Conservation (phyloP, 495 filamentous ascomycete genomes). For the Chaetomidium leptoderma region DNA sequence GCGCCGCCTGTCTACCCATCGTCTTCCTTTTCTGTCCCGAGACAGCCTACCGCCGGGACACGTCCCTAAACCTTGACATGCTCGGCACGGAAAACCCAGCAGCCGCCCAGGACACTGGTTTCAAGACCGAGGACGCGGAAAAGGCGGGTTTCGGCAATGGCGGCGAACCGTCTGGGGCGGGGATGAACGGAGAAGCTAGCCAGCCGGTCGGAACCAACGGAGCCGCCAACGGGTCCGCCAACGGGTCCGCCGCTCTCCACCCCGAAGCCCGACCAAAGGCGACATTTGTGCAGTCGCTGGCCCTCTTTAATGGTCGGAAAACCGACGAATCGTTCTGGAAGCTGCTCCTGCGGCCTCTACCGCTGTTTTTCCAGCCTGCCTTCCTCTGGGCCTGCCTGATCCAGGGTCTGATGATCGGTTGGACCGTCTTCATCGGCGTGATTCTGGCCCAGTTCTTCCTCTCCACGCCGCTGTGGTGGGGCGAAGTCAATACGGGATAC, state of each 20-base stretch:
- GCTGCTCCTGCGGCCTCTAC: conserved; percentile 58
- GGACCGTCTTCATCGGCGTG: conserved; percentile 92
- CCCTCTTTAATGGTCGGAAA: conserved; percentile 77
- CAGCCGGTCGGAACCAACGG: not conserved
- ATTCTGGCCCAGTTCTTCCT: conserved; percentile 80
- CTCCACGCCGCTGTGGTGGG: conserved; percentile 72
- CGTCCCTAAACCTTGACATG: conserved; percentile 58
- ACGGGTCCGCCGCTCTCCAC: not conserved
- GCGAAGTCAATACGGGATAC: conserved; percentile 79
- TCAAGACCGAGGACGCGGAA: conserved; percentile 17
- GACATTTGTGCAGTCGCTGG: conserved; percentile 53
- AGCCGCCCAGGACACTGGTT: not conserved
- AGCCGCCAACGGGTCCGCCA: not conserved
- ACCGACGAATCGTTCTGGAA: conserved; percentile 59
- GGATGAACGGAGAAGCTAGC: not conserved
- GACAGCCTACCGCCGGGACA: conserved; percentile 68
- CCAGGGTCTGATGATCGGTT: conserved; percentile 87
- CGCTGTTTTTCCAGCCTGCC: conserved; percentile 71
- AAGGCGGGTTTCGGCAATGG: conserved; percentile 13
- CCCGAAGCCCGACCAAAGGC: conserved; percentile 35
- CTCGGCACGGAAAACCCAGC: conserved; percentile 17
- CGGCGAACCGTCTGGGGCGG: not conserved
- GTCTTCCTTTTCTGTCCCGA: conserved; percentile 80
- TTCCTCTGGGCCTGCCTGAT: conserved; percentile 88
- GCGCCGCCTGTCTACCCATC: conserved; percentile 56